Evolutionary conservation across 495 filamentous ascomycete genomes (phyloP), one percentile per base, ranked within the genome.

Genomic region (Pyrenopolyporus hunteri): DNA sequence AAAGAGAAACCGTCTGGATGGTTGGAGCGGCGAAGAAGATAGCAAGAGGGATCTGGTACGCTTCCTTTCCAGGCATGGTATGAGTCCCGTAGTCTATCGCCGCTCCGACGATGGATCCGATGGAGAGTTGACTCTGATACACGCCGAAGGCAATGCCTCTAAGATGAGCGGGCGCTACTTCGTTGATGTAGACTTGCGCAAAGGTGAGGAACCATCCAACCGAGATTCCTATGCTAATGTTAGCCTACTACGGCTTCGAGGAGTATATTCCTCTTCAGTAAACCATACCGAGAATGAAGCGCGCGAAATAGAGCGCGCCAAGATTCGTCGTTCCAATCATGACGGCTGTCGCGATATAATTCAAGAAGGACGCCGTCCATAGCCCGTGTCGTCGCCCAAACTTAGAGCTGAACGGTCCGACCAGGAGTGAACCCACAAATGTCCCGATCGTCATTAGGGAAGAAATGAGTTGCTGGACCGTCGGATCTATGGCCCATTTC

Each of bases 361-460:
- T 76, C 13, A 82, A 48, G 5, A 77, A 3, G 49, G 73, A 72
- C 1, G 78, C 79, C 9, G 69, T 19, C 74, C 76, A 82, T 16
- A 81, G 62, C 32, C 70, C 68, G 0, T 66, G 36, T 47, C 73
- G 76, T 14, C 80, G 71, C 6, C 80, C 78, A n/a, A 79, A 64
- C 17, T 49, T 69, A 0, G 67, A 71, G 22, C 80, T 75, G 37
- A 82, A 70, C 1, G 79, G 76, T 6, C 80, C 80, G 59, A 76
- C 79, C 3, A 71, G 67, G 4, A 75, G 73, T 16, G 81, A 83
- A 35, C 71, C 73, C 17, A 82, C 60, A 50, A 84, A 79, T 45
- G 80, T 78, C 16, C 82, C 80, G 32, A 83, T 72, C 0, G 77
- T 82, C 78, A 84, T 82, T 19, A 83, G 66, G 32, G 74, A 76